These are phyloP conservation scores for Fusarium praegraminearum DNA, from an alignment of 2,329 filamentous ascomycete genomes.

Conservation along the genomic window DNA sequence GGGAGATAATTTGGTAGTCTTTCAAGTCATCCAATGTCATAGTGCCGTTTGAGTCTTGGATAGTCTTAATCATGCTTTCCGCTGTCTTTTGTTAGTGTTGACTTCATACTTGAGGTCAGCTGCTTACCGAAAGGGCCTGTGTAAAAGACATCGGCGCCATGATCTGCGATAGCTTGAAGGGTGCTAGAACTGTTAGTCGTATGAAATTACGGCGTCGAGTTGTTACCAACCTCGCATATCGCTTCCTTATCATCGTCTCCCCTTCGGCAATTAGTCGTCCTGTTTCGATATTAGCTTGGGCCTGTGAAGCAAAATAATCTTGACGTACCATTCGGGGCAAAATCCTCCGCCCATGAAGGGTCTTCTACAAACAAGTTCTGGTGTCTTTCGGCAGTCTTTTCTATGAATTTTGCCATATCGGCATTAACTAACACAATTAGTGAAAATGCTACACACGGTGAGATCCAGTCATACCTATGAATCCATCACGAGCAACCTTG, in stretches of 20 bases:
- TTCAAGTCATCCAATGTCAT: constrained; percentile 84
- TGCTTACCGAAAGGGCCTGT: constrained; percentile 69
- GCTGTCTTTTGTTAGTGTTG: constrained; percentile 60
- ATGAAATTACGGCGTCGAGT: fast-evolving
- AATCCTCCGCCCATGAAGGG: constrained; percentile 86
- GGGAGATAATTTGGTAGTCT: constrained; percentile 75
- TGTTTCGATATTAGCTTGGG: constrained; percentile 36
- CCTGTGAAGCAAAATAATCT: neutral
- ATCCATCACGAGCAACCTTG: constrained; percentile 78
- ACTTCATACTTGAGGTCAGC: neutral
- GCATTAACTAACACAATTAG: constrained; percentile 65
- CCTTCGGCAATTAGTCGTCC: constrained; percentile 76
- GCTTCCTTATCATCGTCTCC: constrained; percentile 81
- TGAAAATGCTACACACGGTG: neutral
- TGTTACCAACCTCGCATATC: constrained; percentile 71
- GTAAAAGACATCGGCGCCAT: constrained; percentile 82
- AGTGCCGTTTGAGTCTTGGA: constrained; percentile 80
- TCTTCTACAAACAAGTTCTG: constrained; percentile 78
- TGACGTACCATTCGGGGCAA: constrained; percentile 77
- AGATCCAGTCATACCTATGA: constrained; percentile 58
- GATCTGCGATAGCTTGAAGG: constrained; percentile 78
- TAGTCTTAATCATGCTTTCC: constrained; percentile 75
- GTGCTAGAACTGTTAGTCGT: constrained; percentile 58
- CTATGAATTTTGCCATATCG: constrained; percentile 82
- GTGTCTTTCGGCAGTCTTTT: constrained; percentile 54